phyloP scores from a whole-genome alignment of 2,329 filamentous ascomycete species.

The Ophiostoma montium region DNA sequence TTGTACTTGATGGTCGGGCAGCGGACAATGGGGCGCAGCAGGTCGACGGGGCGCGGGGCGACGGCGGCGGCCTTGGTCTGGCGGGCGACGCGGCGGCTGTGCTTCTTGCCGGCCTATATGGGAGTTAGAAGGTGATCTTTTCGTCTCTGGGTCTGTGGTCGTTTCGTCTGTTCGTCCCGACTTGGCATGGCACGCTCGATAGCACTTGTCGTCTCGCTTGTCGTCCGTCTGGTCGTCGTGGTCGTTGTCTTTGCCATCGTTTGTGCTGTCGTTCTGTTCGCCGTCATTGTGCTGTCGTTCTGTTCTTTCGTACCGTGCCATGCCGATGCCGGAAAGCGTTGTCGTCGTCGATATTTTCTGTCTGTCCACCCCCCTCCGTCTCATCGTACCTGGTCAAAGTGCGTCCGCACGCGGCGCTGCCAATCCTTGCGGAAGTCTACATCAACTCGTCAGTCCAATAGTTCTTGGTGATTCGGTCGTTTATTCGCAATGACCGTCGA shows the following conservation, averaged over 20 bases:
- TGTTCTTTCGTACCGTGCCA: neutral
- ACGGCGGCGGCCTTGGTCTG: slow-evolving; percentile 88
- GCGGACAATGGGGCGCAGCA: slow-evolving; percentile 88
- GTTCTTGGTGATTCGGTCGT: no score
- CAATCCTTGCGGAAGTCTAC: slow-evolving; percentile 99
- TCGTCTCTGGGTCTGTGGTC: neutral
- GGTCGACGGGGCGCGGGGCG: slow-evolving; percentile 94
- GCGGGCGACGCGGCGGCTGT: slow-evolving; percentile 79
- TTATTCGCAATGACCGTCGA: neutral
- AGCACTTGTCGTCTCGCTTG: neutral
- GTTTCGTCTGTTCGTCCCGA: neutral
- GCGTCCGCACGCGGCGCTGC: slow-evolving; percentile 96
- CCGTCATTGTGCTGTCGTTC: neutral
- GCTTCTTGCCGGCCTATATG: slow-evolving; percentile 93
- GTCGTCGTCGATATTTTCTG: no score
- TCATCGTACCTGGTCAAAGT: slow-evolving; percentile 92
- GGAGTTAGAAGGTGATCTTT: no score
- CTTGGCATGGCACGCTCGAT: no score
- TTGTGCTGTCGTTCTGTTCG: neutral
- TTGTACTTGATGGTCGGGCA: slow-evolving; percentile 99
- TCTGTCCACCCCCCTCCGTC: neutral
- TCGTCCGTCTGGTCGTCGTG: neutral
- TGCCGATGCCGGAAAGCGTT: neutral
- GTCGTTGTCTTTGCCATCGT: no score
- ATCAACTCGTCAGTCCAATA: slow-evolving; percentile 24